Conservation (phyloP, 2,329 filamentous ascomycete species). For the Cytospora piceae region DNA sequence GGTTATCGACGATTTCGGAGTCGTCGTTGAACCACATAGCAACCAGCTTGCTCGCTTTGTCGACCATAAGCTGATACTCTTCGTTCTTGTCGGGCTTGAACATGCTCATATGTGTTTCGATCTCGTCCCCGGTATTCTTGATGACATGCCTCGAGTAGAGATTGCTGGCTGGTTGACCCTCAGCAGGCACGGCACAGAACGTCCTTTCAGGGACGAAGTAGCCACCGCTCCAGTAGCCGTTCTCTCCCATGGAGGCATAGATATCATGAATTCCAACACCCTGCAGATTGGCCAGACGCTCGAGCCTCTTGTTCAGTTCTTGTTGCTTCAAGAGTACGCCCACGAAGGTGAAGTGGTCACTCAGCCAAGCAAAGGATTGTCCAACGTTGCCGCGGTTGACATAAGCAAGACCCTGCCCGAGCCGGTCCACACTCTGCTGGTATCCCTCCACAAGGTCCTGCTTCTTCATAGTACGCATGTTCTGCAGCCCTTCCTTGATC, state of each 20-base stretch:
- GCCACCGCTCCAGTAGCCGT: slow-evolving; percentile 64
- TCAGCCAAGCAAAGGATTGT: slow-evolving; percentile 75
- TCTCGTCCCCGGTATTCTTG: slow-evolving; percentile 68
- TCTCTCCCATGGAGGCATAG: slow-evolving; percentile 75
- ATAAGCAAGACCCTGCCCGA: slow-evolving; percentile 59
- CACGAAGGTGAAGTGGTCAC: slow-evolving; percentile 84
- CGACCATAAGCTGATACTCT: slow-evolving; percentile 66
- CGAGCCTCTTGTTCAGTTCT: slow-evolving; percentile 70
- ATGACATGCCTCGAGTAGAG: slow-evolving; percentile 63
- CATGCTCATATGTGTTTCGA: slow-evolving; percentile 71
- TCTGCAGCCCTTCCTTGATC: slow-evolving; percentile 56
- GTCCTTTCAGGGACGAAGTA: slow-evolving; percentile 71
- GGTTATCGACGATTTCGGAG: slow-evolving; percentile 49
- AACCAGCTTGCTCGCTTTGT: slow-evolving; percentile 60
- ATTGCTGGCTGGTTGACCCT: slow-evolving; percentile 46
- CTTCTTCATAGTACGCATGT: slow-evolving; percentile 51
- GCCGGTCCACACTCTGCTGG: slow-evolving; percentile 51
- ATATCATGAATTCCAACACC: slow-evolving; percentile 74
- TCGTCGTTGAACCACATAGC: slow-evolving; percentile 60
- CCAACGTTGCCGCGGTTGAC: slow-evolving; percentile 63
- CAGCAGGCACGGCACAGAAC: slow-evolving; percentile 70
- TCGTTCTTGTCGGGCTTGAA: slow-evolving; percentile 66
- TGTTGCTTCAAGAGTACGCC: slow-evolving; percentile 75
- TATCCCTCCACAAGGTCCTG: slow-evolving; percentile 54
- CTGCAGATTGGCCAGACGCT: slow-evolving; percentile 61